These are phyloP conservation scores for Amanita brunnescens DNA, from an alignment of 768 basidiomycete genomes.

Conservation along the genomic window DNA sequence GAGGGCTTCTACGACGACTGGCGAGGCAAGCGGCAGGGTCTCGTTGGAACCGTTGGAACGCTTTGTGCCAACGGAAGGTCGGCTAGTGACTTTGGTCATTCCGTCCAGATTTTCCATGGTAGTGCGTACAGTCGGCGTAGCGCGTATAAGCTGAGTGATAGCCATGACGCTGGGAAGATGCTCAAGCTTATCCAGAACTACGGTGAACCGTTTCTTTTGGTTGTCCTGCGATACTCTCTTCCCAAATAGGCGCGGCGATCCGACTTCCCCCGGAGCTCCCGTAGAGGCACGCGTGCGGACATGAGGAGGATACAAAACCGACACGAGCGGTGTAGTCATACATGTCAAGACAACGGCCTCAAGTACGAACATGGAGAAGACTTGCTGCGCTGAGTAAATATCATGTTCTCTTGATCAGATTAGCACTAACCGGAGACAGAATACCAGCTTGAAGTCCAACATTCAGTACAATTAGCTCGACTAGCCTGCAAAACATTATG, in stretches of 20 bases:
- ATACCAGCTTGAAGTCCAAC: constrained; percentile 82
- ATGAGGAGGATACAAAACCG: constrained; percentile 45
- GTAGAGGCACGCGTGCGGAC: constrained; percentile 40
- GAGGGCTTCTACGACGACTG: constrained; percentile 44
- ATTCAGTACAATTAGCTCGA: constrained; percentile 94
- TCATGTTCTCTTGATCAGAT: not conserved
- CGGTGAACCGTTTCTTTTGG: constrained; percentile 55
- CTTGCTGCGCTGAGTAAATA: constrained; percentile 27
- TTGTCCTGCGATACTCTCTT: not conserved
- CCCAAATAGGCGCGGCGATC: not conserved
- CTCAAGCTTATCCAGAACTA: constrained; percentile 86
- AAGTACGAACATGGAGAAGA: constrained; percentile 95
- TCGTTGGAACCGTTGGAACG: not conserved
- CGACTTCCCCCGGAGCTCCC: constrained; percentile 22
- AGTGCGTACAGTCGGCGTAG: constrained; percentile 18
- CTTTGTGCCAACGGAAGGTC: not conserved
- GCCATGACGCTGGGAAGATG: constrained; percentile 88
- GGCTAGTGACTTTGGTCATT: not conserved
- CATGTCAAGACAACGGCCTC: constrained; percentile 78
- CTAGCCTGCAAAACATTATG: constrained; percentile 40
- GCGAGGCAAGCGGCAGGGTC: not conserved
- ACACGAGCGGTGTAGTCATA: constrained; percentile 66
- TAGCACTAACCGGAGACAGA: constrained; percentile 39
- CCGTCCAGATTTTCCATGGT: not conserved
- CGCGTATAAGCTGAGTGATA: constrained; percentile 72